Evolutionary conservation across 768 basidiomycete species (phyloP), one percentile per base, ranked within the genome.

Genomic region (Albatrellus ellisii): DNA sequence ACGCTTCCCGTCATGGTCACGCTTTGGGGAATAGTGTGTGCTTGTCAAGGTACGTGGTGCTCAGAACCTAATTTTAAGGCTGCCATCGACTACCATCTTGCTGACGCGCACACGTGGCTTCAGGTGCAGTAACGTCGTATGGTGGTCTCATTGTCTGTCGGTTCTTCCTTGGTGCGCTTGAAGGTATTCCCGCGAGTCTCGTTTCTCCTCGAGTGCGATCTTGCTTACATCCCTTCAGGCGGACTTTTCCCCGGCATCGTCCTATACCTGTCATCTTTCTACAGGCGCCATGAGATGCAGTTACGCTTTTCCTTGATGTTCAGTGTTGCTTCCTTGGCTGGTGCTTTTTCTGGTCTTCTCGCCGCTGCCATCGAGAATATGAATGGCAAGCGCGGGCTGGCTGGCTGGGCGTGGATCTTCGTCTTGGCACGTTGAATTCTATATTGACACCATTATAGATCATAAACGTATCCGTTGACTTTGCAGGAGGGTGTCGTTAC

Each of bases 371-470:
- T 83, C 38, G 52, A 64, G n/a, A 56, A 73, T 11, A 73, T 83
- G 64, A 55, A 75, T 34, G 72, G 72, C 10, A 56, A 65, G 8
- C 65, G 67, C 2, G 70, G 73, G 4, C 65, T 59, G 41, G 62
- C 69, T 2, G 78, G 73, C 0, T 81, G 78, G 79, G 63, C 70
- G 12, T 83, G 76, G 79, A 71, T 80, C 37, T 77, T 78, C 54
- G 73, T 77, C 40, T 59, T 78, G 25, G 70, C 72, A 54, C 1
- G 56, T 45, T 1, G 4, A 29, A 2, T 29, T 3, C 9, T 29
- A 8, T 3, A 5, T 2, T 34, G 29, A 14, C 1, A 2, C 7
- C 31, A 21, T 2, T 17, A 7, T 34, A 15, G 20, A n/a, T 33
- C 27, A 12, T 9, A 7, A 26, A 28, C 18, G 10, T 24, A 39